A percentile compares a stretch with the other conserved stretches of the same genome.
Conservation (phyloP, 2,329 filamentous ascomycete species). For the Colletotrichum navitas region DNA sequence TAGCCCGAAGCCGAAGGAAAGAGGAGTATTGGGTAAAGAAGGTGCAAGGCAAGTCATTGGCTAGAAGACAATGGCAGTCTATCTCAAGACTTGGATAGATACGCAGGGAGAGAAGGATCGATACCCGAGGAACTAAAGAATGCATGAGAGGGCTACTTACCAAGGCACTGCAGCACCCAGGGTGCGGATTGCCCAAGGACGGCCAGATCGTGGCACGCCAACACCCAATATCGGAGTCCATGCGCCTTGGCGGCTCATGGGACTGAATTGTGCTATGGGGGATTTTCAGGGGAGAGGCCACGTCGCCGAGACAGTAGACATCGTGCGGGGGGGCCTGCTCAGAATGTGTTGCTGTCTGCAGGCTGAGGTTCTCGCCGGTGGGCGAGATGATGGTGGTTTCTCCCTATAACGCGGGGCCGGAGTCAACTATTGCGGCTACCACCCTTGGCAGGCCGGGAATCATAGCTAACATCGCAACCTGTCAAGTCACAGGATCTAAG, state of each 20-base stretch:
- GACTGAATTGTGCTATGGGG: constrained; percentile 2
- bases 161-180: constrained; percentile 5
- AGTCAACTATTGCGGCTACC: background rate
- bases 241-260: background rate
- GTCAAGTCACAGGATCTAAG: constrained; percentile 6
- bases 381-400: background rate
- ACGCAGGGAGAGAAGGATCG: constrained; percentile 26
- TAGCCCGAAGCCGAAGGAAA: constrained; percentile 94
- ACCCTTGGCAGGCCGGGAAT: background rate
- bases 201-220: constrained; percentile 23
- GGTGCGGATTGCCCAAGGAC: constrained; percentile 5
- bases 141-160: constrained; percentile 7
- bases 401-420: background rate
- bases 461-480: background rate
- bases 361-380: background rate
- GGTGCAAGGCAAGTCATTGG: constrained; percentile 87
- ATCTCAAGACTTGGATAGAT: constrained; percentile 30
- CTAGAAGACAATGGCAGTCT: constrained; percentile 50
- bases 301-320: constrained; percentile 7
- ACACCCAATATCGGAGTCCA: constrained; percentile 7
- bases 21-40: constrained; percentile 94
- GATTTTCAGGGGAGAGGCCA: constrained; percentile 2
- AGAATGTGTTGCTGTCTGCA: background rate
- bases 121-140: constrained; percentile 34
- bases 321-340: constrained; percentile 1